These are phyloP conservation scores for Skeletonema grethae DNA, from an alignment of 108 stramenopile species.

Conservation along the genomic window DNA sequence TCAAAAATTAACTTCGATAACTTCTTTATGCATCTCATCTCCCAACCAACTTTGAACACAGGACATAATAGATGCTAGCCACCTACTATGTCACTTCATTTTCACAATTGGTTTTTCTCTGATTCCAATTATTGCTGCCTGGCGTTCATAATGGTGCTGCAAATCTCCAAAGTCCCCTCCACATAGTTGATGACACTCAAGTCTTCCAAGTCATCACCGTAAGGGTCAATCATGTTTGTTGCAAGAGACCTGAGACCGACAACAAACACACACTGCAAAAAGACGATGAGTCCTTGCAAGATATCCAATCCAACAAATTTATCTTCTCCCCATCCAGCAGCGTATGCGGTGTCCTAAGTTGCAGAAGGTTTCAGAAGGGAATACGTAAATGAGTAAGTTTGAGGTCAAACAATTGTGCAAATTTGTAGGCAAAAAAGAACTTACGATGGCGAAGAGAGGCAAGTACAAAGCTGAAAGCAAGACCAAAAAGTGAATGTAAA, in stretches of 20 bases:
- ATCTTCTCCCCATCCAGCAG: slow-evolving; percentile 32
- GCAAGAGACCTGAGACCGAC: slow-evolving; percentile 43
- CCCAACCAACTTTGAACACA: too few species aligned
- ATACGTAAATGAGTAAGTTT: too few species aligned
- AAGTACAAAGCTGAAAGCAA: slow-evolving; percentile 49
- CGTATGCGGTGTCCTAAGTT: slow-evolving; percentile 7
- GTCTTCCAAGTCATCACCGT: slow-evolving; percentile 52
- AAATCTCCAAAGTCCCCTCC: slow-evolving; percentile 19
- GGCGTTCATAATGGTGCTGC: slow-evolving; percentile 17
- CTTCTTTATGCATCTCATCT: too few species aligned
- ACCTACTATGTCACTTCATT: neutral
- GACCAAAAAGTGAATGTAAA: slow-evolving; percentile 57
- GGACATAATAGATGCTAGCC: too few species aligned
- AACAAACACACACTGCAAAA: slow-evolving; percentile 45
- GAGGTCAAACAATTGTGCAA: too few species aligned
- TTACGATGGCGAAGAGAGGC: slow-evolving; percentile 48
- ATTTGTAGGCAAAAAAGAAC: too few species aligned
- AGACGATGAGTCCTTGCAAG: slow-evolving; percentile 39
- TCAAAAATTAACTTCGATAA: too few species aligned
- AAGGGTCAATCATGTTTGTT: slow-evolving; percentile 47
- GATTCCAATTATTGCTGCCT: slow-evolving; percentile 5
- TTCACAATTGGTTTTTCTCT: neutral
- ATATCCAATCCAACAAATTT: slow-evolving; percentile 72
- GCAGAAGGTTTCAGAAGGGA: too few species aligned
- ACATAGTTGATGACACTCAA: slow-evolving; percentile 51